Evolutionary conservation across 345 rosid species (phyloP).

Genomic region (Citrus glauca): DNA sequence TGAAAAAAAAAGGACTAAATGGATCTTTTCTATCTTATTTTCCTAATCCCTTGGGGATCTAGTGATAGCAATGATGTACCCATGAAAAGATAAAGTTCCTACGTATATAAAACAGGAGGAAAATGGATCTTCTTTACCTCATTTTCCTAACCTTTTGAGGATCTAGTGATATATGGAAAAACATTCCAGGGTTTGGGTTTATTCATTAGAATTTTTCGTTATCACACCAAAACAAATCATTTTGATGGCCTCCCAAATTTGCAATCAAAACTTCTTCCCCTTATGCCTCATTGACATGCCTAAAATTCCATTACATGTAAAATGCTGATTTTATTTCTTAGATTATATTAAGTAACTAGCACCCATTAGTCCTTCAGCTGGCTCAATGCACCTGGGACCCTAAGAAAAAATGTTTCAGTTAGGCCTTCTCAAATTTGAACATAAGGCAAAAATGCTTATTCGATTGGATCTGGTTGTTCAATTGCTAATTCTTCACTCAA

Average conservation of each 20-base stretch:
- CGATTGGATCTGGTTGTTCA: neutral
- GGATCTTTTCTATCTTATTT: neutral
- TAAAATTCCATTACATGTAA: neutral
- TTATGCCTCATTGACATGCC: neutral
- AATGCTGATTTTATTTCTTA: neutral
- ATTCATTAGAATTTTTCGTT: neutral
- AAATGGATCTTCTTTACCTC: neutral
- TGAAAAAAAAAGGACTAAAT: no score
- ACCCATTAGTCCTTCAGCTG: neutral
- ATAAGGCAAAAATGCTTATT: neutral
- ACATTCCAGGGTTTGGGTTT: neutral
- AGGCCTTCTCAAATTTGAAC: neutral
- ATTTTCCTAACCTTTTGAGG: neutral
- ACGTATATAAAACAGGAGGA: neutral
- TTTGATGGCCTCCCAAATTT: neutral
- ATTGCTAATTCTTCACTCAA: neutral
- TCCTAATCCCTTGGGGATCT: neutral
- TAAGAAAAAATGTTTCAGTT: neutral
- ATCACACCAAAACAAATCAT: no score
- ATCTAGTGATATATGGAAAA: neutral
- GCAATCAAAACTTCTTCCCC: neutral
- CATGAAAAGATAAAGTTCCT: neutral
- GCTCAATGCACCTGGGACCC: neutral
- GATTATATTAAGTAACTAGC: neutral
- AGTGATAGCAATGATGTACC: neutral